Conservation (phyloP, 495 filamentous ascomycete genomes). For the Pyrenula massariospora region DNA sequence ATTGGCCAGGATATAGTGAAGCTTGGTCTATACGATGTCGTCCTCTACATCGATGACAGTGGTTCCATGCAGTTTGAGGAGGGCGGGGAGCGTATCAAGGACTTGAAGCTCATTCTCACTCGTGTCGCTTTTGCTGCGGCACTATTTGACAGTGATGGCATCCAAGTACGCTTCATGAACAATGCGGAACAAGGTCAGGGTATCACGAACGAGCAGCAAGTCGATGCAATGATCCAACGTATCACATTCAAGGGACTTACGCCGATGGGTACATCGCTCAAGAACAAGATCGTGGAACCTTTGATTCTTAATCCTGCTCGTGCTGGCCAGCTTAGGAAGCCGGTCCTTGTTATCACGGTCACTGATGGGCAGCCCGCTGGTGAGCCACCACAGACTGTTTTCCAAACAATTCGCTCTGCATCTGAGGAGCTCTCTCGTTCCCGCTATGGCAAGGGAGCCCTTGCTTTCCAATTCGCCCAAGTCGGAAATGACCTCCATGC, state of each 20-base stretch:
- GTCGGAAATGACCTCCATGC: conserved; percentile 59
- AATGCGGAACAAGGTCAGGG: conserved; percentile 32
- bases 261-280: conserved; percentile 51
- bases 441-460: conserved; percentile 37
- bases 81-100: conserved; percentile 52
- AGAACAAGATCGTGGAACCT: conserved; percentile 49
- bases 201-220: conserved; percentile 45
- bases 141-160: conserved; percentile 60
- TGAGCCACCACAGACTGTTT: conserved; percentile 34
- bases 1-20: conserved; percentile 58
- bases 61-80: conserved; percentile 61
- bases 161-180: conserved; percentile 66
- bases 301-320: conserved; percentile 42
- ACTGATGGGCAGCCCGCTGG: conserved; percentile 58
- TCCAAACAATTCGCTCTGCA: conserved; percentile 39
- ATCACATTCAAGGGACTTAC: conserved; percentile 58
- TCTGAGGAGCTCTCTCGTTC: conserved; percentile 29
- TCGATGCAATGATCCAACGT: conserved; percentile 40
- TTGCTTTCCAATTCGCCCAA: conserved; percentile 64
- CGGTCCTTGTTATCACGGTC: conserved; percentile 57
- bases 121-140: conserved; percentile 52
- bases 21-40: conserved; percentile 52
- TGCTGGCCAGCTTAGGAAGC: conserved; percentile 43
- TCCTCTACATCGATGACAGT: conserved; percentile 62
- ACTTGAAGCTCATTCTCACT: conserved; percentile 50